phyloP scores from a whole-genome alignment of 148 eudicot species.

The Camellia lanceoleosa region DNA sequence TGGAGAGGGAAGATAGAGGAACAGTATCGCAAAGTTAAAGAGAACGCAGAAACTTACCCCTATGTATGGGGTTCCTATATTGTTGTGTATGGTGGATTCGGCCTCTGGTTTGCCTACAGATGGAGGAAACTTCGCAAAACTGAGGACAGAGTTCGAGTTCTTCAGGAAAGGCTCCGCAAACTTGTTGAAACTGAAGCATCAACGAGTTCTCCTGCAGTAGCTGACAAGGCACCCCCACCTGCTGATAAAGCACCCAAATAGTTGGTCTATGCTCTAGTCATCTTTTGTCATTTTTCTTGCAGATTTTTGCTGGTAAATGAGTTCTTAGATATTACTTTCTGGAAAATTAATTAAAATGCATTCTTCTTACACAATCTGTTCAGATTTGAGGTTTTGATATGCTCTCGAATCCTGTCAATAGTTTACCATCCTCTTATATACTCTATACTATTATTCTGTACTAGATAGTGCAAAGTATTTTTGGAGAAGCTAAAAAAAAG shows the following conservation, averaged over 20 bases:
- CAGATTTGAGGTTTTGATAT: background rate
- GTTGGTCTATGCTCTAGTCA: background rate
- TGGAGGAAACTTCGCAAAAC: constrained; percentile 74
- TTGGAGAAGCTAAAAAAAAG: background rate
- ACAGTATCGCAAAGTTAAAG: constrained; percentile 53
- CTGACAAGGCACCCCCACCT: constrained; percentile 29
- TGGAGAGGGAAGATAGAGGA: constrained; percentile 37
- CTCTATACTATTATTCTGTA: background rate
- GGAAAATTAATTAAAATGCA: background rate
- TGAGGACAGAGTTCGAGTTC: constrained; percentile 72
- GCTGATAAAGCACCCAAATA: constrained; percentile 33
- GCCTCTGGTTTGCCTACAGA: constrained; percentile 72
- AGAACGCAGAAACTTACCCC: constrained; percentile 72
- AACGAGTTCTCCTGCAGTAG: constrained; percentile 26
- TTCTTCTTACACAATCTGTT: background rate
- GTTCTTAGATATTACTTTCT: background rate
- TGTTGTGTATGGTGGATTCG: constrained; percentile 79
- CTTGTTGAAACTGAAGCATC: constrained; percentile 54
- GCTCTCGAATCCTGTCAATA: too few relatives aligned
- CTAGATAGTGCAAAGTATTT: background rate
- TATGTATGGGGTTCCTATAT: constrained; percentile 84
- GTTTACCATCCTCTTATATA: too few relatives aligned
- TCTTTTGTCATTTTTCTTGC: background rate
- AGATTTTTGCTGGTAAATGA: background rate
- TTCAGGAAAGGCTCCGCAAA: constrained; percentile 64